Conservation (phyloP, 2,329 filamentous ascomycete genomes). For the Arthrobotrys pseudoclavata region DNA sequence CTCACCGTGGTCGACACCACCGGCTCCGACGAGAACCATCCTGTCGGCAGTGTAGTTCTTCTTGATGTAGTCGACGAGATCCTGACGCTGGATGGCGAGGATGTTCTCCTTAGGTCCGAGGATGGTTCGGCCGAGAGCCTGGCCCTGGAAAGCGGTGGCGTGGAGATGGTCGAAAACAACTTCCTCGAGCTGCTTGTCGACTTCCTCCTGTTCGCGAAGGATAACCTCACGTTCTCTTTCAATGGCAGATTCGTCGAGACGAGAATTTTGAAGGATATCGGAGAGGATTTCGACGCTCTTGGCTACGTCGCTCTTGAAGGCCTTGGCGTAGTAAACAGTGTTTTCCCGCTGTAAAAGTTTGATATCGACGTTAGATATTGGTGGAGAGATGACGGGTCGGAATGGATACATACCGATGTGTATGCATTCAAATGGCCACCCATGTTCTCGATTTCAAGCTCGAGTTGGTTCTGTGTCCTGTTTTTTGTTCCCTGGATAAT, state of each 20-base stretch:
- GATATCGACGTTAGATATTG: slow-evolving; percentile 61
- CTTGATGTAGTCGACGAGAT: slow-evolving; percentile 97
- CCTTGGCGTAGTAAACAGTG: slow-evolving; percentile 99
- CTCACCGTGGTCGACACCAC: slow-evolving; percentile 92
- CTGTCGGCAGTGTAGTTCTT: slow-evolving; percentile 99
- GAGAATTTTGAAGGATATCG: slow-evolving; percentile 99
- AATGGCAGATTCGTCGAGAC: slow-evolving; percentile 91
- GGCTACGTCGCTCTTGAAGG: slow-evolving; percentile 97
- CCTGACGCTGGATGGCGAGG: slow-evolving; percentile 89
- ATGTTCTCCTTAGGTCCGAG: slow-evolving; percentile 99
- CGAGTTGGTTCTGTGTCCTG: slow-evolving; percentile 95
- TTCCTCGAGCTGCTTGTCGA: slow-evolving; percentile 99
- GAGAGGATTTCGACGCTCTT: slow-evolving; percentile 97
- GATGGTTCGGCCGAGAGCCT: slow-evolving; percentile 97
- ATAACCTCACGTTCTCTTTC: slow-evolving; percentile 99
- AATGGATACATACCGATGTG: slow-evolving; percentile 81
- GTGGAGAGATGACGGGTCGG: slow-evolving; percentile 57
- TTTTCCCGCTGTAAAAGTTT: slow-evolving; percentile 82
- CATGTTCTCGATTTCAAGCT: slow-evolving; percentile 99
- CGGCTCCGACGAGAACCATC: slow-evolving; percentile 97
- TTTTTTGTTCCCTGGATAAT: slow-evolving; percentile 82
- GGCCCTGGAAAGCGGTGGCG: slow-evolving; percentile 95
- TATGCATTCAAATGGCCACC: slow-evolving; percentile 99
- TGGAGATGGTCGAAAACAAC: slow-evolving; percentile 99
- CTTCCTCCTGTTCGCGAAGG: slow-evolving; percentile 97